Percentiles rank a stretch among this genome's conserved stretches.
Evolutionary conservation across 208 protist genomes (phyloP).

Genomic region (Polymyxa betae): DNA sequence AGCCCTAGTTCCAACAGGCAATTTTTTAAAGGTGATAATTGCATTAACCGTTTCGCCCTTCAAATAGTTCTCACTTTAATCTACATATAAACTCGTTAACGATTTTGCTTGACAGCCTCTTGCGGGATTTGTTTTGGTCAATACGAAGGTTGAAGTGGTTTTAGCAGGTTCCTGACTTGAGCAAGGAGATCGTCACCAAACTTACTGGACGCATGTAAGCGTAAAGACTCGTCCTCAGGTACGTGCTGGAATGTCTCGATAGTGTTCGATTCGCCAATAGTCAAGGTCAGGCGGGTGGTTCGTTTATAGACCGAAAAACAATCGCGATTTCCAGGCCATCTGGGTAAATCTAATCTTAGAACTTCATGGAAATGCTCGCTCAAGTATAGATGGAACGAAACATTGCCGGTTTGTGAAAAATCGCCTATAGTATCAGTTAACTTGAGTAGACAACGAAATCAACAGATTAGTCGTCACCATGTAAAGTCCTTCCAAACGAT

Average conservation of each 20-base stretch:
- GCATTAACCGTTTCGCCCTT: too few relatives aligned
- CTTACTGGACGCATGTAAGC: not conserved
- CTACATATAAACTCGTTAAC: too few relatives aligned
- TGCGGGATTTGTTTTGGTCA: too few relatives aligned
- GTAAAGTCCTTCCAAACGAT: not conserved
- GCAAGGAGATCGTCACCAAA: not conserved
- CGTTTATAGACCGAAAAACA: conserved; percentile 21
- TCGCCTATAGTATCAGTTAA: not conserved
- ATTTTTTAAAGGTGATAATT: too few relatives aligned
- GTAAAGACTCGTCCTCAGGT: not conserved
- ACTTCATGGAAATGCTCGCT: conserved; percentile 10
- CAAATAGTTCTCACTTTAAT: too few relatives aligned
- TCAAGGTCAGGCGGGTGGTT: not conserved
- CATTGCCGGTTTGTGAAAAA: conserved; percentile 19
- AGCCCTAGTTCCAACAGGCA: too few relatives aligned
- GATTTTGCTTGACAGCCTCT: too few relatives aligned
- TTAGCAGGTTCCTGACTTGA: too few relatives aligned
- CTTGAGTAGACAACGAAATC: not conserved
- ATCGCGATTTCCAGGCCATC: conserved; percentile 30
- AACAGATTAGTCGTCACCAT: not conserved
- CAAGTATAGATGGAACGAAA: not conserved
- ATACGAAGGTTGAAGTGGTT: too few relatives aligned
- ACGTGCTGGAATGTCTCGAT: conserved; percentile 44
- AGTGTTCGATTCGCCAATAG: not conserved
- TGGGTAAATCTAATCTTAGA: not conserved